Conservation (phyloP, 805 yeast genomes). For the Monosporozyma solicola region DNA sequence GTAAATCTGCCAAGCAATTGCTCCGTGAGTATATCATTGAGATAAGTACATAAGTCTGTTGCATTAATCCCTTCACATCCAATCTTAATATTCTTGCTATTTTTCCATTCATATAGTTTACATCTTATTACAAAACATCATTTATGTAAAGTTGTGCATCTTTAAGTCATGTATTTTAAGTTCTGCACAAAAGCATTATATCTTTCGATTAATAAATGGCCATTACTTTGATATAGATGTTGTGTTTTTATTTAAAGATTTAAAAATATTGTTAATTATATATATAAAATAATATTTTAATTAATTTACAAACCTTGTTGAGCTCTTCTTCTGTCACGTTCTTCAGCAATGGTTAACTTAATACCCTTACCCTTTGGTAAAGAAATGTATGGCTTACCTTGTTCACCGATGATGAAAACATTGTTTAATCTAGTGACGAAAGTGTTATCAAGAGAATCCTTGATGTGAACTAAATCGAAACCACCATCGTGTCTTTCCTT, state of each 20-base stretch:
- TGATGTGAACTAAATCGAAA: conserved; percentile 93
- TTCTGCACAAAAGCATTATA: background rate
- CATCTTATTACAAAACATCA: too few species aligned
- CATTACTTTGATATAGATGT: background rate
- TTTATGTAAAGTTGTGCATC: too few species aligned
- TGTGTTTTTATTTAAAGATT: background rate
- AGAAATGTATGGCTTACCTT: conserved; percentile 87
- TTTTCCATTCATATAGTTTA: background rate
- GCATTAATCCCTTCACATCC: too few species aligned
- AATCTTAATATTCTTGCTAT: background rate
- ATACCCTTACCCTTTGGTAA: conserved; percentile 99
- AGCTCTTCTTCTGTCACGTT: conserved; percentile 97
- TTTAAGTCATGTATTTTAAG: too few species aligned
- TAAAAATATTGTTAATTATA: background rate
- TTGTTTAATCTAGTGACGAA: conserved; percentile 90
- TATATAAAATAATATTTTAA: conserved; percentile 3
- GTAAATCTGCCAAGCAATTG: conserved; percentile 37
- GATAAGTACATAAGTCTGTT: background rate
- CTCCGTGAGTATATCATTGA: conserved; percentile 31
- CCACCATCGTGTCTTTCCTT: conserved; percentile 98
- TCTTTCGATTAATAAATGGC: background rate
- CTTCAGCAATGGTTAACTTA: conserved; percentile 91
- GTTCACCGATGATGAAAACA: conserved; percentile 94
- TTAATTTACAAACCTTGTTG: conserved; percentile 46
- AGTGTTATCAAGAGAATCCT: conserved; percentile 89